Evolutionary conservation across 2,329 filamentous ascomycete species (phyloP).

Genomic region (Lomentospora prolificans): DNA sequence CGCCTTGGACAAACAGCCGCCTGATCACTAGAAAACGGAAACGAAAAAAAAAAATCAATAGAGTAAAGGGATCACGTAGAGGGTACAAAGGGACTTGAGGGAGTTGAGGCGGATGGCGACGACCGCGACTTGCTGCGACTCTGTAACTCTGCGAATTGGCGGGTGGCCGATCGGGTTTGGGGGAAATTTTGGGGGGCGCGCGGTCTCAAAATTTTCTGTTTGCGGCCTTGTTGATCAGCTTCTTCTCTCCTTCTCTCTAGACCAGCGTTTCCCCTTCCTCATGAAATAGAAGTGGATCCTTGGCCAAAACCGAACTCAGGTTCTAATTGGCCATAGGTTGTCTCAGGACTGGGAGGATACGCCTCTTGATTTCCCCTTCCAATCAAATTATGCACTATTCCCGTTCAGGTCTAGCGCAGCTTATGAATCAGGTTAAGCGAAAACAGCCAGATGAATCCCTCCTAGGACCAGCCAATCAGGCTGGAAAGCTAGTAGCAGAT

Average conservation of each 20-base stretch:
- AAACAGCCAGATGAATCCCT: background rate
- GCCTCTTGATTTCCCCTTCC: constrained; percentile 1
- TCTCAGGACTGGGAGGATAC: constrained; percentile 3
- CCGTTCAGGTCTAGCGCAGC: background rate
- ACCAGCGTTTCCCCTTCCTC: background rate
- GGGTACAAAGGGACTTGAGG: constrained; percentile 7
- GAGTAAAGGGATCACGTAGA: background rate
- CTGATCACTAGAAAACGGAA: background rate
- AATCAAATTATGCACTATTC: background rate
- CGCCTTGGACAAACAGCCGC: background rate
- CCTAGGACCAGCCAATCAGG: background rate
- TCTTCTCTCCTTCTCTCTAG: background rate
- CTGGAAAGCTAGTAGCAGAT: background rate
- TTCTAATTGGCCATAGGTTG: background rate
- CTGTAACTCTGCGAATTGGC: constrained; percentile 8
- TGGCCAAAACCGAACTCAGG: background rate
- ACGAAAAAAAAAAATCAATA: background rate
- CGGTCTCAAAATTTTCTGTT: constrained; percentile 8
- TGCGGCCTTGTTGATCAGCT: constrained; percentile 1
- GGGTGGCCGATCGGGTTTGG: constrained; percentile 9
- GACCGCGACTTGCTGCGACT: constrained; percentile 9
- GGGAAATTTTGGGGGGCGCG: constrained; percentile 5
- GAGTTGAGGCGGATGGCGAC: constrained; percentile 5
- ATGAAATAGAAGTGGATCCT: background rate
- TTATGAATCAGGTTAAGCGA: constrained; percentile 3